These are phyloP conservation scores for Aspergillus affinis DNA, from an alignment of 495 filamentous ascomycete genomes.

Conservation along the genomic window DNA sequence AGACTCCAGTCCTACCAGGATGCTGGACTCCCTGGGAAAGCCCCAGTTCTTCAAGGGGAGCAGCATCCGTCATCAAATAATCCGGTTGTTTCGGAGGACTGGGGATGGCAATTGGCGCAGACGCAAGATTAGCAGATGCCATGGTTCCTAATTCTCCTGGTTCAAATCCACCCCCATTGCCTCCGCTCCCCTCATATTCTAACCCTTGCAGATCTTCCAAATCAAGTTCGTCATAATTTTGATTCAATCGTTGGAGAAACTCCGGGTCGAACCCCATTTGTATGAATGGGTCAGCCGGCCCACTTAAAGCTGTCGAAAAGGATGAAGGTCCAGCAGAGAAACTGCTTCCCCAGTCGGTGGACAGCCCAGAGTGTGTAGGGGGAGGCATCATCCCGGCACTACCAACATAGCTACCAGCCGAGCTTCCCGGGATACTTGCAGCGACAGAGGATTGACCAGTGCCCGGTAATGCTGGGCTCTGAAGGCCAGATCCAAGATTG, in stretches of 20 bases:
- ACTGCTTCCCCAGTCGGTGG: conserved; percentile 43
- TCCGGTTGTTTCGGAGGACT: conserved; percentile 18
- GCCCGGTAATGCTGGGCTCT: conserved; percentile 35
- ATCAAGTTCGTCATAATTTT: conserved; percentile 35
- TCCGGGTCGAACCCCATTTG: conserved; percentile 47
- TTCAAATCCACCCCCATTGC: conserved; percentile 1
- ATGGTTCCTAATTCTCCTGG: conserved; percentile 14
- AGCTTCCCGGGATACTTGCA: conserved; percentile 38
- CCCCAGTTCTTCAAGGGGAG: not conserved
- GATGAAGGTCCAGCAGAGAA: conserved; percentile 31
- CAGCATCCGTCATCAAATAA: conserved; percentile 14
- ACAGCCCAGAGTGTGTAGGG: conserved; percentile 29
- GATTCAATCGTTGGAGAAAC: conserved; percentile 40
- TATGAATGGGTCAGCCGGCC: conserved; percentile 36
- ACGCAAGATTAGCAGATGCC: not conserved
- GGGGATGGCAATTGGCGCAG: conserved; percentile 18
- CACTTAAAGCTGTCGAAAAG: conserved; percentile 32
- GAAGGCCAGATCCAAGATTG: conserved; percentile 34
- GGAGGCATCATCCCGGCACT: conserved; percentile 37
- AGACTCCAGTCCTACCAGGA: conserved; percentile 1
- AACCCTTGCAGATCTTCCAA: conserved; percentile 24
- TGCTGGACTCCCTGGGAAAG: not conserved
- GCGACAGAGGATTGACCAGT: conserved; percentile 39
- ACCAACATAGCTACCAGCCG: conserved; percentile 41
- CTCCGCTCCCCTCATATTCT: conserved; percentile 11